These are phyloP conservation scores for Daedaleopsis nitida DNA, from an alignment of 768 basidiomycete genomes.

Conservation along the genomic window DNA sequence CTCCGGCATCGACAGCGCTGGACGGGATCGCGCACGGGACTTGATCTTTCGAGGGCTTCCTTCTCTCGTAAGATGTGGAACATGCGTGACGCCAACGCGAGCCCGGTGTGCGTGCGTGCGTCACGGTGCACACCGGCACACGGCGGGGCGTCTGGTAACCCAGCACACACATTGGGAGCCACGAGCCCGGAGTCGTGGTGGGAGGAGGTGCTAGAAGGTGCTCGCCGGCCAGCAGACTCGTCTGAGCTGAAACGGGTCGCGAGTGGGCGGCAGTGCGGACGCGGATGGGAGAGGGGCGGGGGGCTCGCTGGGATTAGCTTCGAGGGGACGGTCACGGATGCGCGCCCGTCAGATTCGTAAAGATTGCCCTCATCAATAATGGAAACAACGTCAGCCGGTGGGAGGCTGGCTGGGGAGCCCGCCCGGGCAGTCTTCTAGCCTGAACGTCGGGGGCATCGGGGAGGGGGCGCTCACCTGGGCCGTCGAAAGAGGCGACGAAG, in stretches of 20 bases:
- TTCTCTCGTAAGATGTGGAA: too few relatives aligned
- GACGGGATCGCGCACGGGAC: too few relatives aligned
- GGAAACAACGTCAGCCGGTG: background rate
- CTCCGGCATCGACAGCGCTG: too few relatives aligned
- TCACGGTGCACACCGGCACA: too few relatives aligned
- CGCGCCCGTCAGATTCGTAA: constrained; percentile 6
- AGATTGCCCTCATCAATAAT: background rate
- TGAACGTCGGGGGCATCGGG: too few relatives aligned
- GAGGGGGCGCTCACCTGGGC: background rate
- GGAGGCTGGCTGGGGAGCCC: background rate
- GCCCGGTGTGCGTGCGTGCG: too few relatives aligned
- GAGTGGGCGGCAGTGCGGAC: background rate
- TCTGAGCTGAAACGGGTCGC: background rate
- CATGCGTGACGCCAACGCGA: too few relatives aligned
- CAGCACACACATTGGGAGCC: too few relatives aligned
- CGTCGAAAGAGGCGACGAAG: background rate
- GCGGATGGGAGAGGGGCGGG: background rate
- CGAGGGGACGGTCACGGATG: background rate
- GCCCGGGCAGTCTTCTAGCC: background rate
- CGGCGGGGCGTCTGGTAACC: too few relatives aligned
- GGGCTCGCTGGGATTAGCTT: background rate
- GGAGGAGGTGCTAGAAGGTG: too few relatives aligned
- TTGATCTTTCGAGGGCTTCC: too few relatives aligned
- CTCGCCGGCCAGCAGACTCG: background rate
- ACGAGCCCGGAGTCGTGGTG: too few relatives aligned